phyloP scores from a whole-genome alignment of 148 eudicot genomes.

The Spergularia marina region DNA sequence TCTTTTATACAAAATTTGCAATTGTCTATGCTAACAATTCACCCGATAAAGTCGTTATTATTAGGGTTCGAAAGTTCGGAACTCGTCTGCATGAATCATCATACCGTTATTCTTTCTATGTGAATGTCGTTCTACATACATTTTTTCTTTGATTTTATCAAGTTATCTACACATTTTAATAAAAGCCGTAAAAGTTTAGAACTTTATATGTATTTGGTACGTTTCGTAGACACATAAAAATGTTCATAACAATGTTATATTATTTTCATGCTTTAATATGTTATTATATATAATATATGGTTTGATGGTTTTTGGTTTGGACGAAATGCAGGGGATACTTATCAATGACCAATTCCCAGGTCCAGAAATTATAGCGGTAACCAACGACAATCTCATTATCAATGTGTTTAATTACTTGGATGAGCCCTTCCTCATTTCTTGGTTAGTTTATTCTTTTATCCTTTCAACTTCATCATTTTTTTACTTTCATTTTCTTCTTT shows the following conservation, averaged over 20 bases:
- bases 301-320: background rate
- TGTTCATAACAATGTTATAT: background rate
- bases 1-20: background rate
- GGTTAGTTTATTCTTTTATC: constrained; percentile 36
- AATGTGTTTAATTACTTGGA: constrained; percentile 58
- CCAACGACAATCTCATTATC: constrained; percentile 71
- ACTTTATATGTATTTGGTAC: background rate
- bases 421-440: constrained; percentile 76
- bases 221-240: background rate
- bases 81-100: background rate
- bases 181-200: background rate
- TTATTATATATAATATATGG: background rate
- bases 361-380: constrained; percentile 58
- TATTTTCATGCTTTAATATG: background rate
- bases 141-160: background rate
- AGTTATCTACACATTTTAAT: background rate
- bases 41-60: background rate
- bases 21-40: background rate
- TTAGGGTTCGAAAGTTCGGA: background rate
- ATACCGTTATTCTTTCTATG: background rate
- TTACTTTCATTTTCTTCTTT: background rate
- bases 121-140: background rate
- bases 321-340: constrained; percentile 59
- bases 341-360: constrained; percentile 85
- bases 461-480: background rate